Evolutionary conservation across 306 rosid species (phyloP).

Genomic region (Cotoneaster glaucophyllus): DNA sequence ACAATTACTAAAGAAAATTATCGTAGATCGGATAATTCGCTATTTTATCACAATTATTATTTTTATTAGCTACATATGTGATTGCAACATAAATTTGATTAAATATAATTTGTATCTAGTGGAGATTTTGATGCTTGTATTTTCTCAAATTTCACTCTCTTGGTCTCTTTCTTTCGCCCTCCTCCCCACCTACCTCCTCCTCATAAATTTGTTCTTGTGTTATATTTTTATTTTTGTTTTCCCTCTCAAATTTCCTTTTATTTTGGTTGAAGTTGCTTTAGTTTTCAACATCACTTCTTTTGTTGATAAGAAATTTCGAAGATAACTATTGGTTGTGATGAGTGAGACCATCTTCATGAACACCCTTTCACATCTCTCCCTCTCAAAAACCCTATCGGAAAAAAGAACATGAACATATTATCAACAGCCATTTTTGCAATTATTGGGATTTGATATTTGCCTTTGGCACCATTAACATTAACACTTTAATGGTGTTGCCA

Average conservation of each 20-base stretch:
- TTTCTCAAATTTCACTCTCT: not conserved
- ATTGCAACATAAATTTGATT: not conserved
- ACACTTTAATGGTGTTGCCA: not conserved
- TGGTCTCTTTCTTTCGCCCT: not conserved
- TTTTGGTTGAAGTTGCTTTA: not conserved
- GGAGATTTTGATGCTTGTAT: not conserved
- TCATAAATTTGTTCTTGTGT: not conserved
- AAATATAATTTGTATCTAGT: not conserved
- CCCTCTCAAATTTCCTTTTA: not conserved
- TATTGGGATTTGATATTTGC: not conserved
- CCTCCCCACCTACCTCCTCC: not conserved
- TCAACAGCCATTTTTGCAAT: not conserved
- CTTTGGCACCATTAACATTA: not conserved
- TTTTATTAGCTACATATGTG: too few species aligned
- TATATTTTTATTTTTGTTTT: not conserved
- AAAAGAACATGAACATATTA: not conserved
- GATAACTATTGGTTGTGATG: not conserved
- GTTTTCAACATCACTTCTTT: not conserved
- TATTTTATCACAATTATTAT: too few species aligned
- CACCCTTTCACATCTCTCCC: conserved; percentile 3
- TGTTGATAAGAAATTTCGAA: not conserved
- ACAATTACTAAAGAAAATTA: not conserved
- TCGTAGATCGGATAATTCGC: not conserved
- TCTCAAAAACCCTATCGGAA: not conserved
- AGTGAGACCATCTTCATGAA: not conserved